Evolutionary conservation across 2,329 filamentous ascomycete species (phyloP), one percentile per base, ranked within the genome.

Genomic region (Aspergillus fructus): DNA sequence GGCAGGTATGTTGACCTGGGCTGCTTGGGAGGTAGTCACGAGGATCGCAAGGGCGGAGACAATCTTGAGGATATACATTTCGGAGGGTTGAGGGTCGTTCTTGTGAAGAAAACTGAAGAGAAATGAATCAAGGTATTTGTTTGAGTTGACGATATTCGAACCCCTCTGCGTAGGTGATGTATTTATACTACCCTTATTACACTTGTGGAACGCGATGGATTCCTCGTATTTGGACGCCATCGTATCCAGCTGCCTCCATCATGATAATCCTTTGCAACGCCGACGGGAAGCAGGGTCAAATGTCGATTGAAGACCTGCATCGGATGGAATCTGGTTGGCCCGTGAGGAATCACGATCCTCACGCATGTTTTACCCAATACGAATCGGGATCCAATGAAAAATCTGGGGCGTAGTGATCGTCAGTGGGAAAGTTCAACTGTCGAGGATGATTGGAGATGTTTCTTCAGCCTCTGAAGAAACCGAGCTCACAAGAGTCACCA

Each of bases 401-500:
- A 52, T 13, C 45, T 47, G 33, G 21, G 23, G 24, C 34, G 49
- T 13, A 6, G 17, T 5, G 50, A 48, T 53, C 42, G 15, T 5
- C 34, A 39, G 3, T 23, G 17, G 13, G 17, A n/a, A 33, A 33
- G 48, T 15, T 23, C 8, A 11, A 23, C n/a, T 23, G 27, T 9
- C 37, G 4, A 24, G 34, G 4, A n/a, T 53, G 49, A 53, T 57
- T 57, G 55, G 55, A 47, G 24, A 57, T 47, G 55, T 53, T 57
- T 57, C 49, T 53, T 34, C 3, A 33, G 39, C n/a, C 17, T 37
- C 30, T 12, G 6, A 33, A 41, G 21, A 40, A 49, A 40, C 27
- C 27, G 37, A 54, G 23, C 21, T 54, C 17, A 15, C 6, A 15
- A n/a, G 48, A 41, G 21, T 17, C 48, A 49, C 48, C 48, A 23